Base-by-base conservation (phyloP, 2,329 filamentous ascomycete genomes). In the Reticulascus tulasneorum region DNA sequence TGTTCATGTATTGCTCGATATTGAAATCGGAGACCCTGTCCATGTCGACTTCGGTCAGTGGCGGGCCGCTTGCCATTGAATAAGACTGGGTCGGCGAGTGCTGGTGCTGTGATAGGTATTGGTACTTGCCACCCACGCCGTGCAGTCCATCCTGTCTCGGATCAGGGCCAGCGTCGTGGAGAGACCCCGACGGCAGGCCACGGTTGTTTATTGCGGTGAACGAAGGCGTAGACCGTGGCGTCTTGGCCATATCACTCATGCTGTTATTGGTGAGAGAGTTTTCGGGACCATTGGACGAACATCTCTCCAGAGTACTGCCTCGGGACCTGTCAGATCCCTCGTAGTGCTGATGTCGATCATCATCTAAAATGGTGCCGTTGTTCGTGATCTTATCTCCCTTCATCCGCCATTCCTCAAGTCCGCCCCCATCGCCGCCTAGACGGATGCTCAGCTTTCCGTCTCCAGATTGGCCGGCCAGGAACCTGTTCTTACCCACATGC, bases 391-490 rank as follows among this genome's bases (percentile, higher is more conserved):
- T 58, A 23, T 47, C 49, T 1, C 50, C 48, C 30, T 64, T 53
- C 9, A 64, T 54, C 41, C 66, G 69, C 55, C 73, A 80, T 46
- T 78, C 73, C 42, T 76, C 73, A 4, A 77, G 54, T 2, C 71
- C 76, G 22, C 73, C 76, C 11, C 73, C 69, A 4, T 44, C 42
- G 6, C 61, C 65, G 2, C 63, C 64, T 30, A 66, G 52, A 4
- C 63, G 59, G n/a, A 73, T 54, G 22, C 62, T 64, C 12, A 60
- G 46, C 28, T 59, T 50, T 37, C 55, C 47, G 45, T 61, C 51
- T 42, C 56, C 44, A 12, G 52, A 54, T n/a, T n/a, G n/a, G n/a
- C n/a, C n/a, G n/a, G n/a, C n/a, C n/a, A n/a, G n/a, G n/a, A n/a
- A n/a, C 29, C 13, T 49, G 40, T 12, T 53, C 45, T 37, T 59